Evolutionary conservation across 345 rosid genomes (phyloP).

Genomic region (Melaleuca quinquenervia): DNA sequence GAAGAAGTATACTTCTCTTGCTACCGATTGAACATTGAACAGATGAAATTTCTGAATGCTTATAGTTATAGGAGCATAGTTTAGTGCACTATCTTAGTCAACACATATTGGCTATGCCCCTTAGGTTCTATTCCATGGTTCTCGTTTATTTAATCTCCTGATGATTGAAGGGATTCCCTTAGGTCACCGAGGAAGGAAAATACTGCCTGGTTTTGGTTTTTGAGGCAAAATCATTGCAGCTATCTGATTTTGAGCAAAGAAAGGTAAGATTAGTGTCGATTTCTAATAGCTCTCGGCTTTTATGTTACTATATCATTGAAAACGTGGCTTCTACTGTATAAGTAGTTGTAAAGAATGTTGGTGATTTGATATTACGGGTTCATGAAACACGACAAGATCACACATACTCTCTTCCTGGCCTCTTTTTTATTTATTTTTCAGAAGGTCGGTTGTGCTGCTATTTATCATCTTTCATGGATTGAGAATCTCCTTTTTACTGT

Average conservation of each 20-base stretch:
- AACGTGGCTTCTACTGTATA: not conserved
- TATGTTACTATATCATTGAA: not conserved
- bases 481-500: not conserved
- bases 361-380: not conserved
- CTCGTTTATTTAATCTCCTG: not conserved
- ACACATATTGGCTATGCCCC: not conserved
- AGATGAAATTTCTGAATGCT: not conserved
- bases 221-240: slow-evolving; percentile 64
- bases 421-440: not conserved
- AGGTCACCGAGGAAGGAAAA: slow-evolving; percentile 76
- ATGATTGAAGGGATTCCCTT: not conserved
- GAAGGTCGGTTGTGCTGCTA: not conserved
- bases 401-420: not conserved
- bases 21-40: not conserved
- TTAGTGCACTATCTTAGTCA: not conserved
- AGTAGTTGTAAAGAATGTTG: not conserved
- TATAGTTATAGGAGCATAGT: not conserved
- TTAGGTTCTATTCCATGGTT: not conserved
- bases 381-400: not conserved
- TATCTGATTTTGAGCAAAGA: slow-evolving; percentile 79
- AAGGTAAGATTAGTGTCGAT: slow-evolving; percentile 33
- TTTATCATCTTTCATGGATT: not conserved
- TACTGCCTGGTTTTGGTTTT: slow-evolving; percentile 69
- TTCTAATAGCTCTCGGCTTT: not conserved
- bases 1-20: slow-evolving; percentile 52